Evolutionary conservation across 1,139 yeast species (phyloP), one percentile per base, ranked within the genome.

Genomic region (Casaregolazyma lundiana): DNA sequence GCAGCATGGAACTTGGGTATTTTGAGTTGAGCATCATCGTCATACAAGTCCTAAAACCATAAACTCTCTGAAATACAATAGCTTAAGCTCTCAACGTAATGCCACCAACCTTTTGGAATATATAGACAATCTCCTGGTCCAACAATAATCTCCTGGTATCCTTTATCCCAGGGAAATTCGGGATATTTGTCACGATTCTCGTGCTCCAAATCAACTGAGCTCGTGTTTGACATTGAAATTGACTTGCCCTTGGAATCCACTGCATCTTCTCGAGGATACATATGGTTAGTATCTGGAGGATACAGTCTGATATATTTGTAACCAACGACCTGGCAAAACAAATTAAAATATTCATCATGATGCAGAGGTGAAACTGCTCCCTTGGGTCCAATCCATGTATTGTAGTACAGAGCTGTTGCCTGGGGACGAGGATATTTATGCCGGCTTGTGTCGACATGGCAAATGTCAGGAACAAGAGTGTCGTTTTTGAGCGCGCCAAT

Each of bases 1-100:
- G 86, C 78, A 6, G 51, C 52, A 46, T 60, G 60, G 17, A 45
- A 44, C 6, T 47, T 46, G 6, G 55, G 55, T 37, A 60, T 52
- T 11, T 38, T 47, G 2, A 53, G 53, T 2, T 41, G 21, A 0
- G 43, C 39, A 3, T 47, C 35, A n/a, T n/a, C n/a, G n/a, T n/a
- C n/a, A n/a, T n/a, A 35, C 38, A 24, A 15, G 4, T 4, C n/a
- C 45, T 45, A 54, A 39, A 59, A 55, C 63, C 63, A 59, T 37
- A 55, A 55, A 39, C 59, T 59, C 6, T 59, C 53, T 29, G 59
- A 56, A 8, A 57, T 48, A 35, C 60, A 54, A 6, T 47, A 37
- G 6, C 56, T 46, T 13, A 45, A 24, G 43, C 60, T 56, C 19
- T 42, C 47, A 1, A 59, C 60, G 46, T 52, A 58, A 38, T 59